phyloP scores from a whole-genome alignment of 78 protist species.

The Chrysochromulina tobinii region DNA sequence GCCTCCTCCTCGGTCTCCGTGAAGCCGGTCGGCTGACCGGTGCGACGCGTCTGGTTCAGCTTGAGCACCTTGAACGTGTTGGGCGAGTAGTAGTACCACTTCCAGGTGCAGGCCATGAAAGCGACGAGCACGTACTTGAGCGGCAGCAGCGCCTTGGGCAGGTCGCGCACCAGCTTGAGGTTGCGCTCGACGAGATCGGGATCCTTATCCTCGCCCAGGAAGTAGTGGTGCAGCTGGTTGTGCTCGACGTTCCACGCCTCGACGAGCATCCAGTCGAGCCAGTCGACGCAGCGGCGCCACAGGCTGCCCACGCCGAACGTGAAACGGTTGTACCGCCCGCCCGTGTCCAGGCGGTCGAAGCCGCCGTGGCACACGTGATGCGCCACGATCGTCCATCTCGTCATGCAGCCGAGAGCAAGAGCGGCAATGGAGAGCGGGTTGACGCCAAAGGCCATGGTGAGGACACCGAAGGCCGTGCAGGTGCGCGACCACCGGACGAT shows the following conservation, averaged over 20 bases:
- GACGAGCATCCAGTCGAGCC: slow-evolving; percentile 61
- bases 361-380: slow-evolving; percentile 61
- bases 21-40: background rate
- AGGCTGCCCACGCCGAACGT: slow-evolving; percentile 16
- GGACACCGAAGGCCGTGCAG: background rate
- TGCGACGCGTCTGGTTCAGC: background rate
- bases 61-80: slow-evolving; percentile 42
- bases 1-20: no score
- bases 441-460: slow-evolving; percentile 21
- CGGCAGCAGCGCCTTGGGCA: background rate
- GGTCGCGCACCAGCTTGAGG: background rate
- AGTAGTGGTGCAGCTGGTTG: slow-evolving; percentile 55
- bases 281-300: slow-evolving; percentile 8
- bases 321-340: background rate
- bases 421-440: slow-evolving; percentile 10
- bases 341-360: slow-evolving; percentile 4
- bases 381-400: slow-evolving; percentile 44
- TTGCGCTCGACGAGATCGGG: slow-evolving; percentile 36
- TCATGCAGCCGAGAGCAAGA: slow-evolving; percentile 25
- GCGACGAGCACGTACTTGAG: slow-evolving; percentile 21
- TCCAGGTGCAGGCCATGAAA: slow-evolving; percentile 33
- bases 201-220: slow-evolving; percentile 33
- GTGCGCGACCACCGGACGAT: slow-evolving; percentile 9
- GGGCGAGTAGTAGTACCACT: slow-evolving; percentile 61
- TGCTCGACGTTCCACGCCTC: slow-evolving; percentile 61